phyloP scores from a whole-genome alignment of 768 basidiomycete species.

The Trametopsis cervina region DNA sequence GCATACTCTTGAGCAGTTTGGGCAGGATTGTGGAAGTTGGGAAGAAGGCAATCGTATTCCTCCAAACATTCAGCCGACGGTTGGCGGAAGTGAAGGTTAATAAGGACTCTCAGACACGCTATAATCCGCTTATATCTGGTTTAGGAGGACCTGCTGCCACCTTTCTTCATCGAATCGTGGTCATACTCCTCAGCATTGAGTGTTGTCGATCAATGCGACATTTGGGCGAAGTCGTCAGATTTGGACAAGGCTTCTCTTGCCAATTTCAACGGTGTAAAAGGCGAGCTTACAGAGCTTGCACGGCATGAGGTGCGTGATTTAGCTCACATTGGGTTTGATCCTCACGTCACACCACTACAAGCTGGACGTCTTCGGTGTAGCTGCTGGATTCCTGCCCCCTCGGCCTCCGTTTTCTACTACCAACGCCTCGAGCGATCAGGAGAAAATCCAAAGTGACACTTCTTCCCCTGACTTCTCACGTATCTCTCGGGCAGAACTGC shows the following conservation, averaged over 20 bases:
- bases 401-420: conserved; percentile 64
- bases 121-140: background rate
- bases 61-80: conserved; percentile 68
- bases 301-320: conserved; percentile 73
- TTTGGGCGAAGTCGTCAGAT: conserved; percentile 50
- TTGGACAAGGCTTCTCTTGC: conserved; percentile 41
- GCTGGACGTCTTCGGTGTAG: conserved; percentile 84
- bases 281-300: conserved; percentile 87
- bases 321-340: too few relatives aligned
- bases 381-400: conserved; percentile 61
- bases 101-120: background rate
- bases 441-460: conserved; percentile 2
- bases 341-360: too few relatives aligned
- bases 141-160: conserved; percentile 43
- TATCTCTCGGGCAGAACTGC: conserved; percentile 58
- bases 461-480: conserved; percentile 13
- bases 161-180: conserved; percentile 88
- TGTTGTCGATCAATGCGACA: conserved; percentile 72
- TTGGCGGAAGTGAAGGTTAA: conserved; percentile 71
- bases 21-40: conserved; percentile 66
- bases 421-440: conserved; percentile 15
- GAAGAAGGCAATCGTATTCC: conserved; percentile 63
- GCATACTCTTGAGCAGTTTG: conserved; percentile 63
- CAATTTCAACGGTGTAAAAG: conserved; percentile 68
- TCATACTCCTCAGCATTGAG: conserved; percentile 85